These are phyloP conservation scores for Tolypocladium sp. DNA, from an alignment of 2,329 filamentous ascomycete genomes.

Conservation along the genomic window DNA sequence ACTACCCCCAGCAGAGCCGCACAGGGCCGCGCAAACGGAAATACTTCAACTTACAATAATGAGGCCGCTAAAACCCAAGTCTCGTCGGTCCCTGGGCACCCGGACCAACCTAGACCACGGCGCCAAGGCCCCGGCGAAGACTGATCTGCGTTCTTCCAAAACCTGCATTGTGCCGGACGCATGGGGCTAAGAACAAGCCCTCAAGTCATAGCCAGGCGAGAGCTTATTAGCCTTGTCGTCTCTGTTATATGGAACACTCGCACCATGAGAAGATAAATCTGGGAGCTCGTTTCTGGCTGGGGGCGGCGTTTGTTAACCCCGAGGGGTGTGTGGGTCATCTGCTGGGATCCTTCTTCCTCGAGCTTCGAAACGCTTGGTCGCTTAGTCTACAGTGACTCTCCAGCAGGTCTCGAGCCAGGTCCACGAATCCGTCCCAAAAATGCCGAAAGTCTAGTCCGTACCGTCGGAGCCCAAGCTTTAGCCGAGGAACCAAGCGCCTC, in stretches of 20 bases:
- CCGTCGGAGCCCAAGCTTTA: background rate
- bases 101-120: background rate
- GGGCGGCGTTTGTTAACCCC: background rate
- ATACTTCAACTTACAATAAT: background rate
- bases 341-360: background rate
- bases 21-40: background rate
- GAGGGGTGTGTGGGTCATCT: background rate
- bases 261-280: background rate
- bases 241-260: background rate
- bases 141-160: background rate
- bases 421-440: background rate
- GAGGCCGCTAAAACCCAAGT: background rate
- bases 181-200: background rate
- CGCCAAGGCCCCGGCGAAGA: background rate
- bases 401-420: background rate
- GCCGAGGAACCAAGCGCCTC: background rate
- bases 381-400: background rate
- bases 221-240: background rate
- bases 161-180: too few species aligned
- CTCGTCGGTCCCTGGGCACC: background rate
- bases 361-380: background rate
- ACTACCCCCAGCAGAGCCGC: background rate
- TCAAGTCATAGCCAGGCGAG: background rate
- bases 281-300: background rate
- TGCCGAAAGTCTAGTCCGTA: background rate